Conservation (phyloP, 192 early-diverging fungal genomes). For the Gaertneriomyces semiglobifer region DNA sequence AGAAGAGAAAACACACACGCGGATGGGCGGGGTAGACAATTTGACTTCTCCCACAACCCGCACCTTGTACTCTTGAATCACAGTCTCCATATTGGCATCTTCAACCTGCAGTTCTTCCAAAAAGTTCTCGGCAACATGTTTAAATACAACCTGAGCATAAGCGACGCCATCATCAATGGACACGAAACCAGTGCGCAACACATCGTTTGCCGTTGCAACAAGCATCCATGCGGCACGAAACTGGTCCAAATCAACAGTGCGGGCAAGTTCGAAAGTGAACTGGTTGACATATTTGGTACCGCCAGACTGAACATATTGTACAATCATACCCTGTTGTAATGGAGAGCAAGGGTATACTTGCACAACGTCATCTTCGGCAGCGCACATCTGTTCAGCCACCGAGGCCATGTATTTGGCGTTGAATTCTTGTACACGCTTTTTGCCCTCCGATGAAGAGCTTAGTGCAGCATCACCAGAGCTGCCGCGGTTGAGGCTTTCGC, state of each 20-base stretch:
- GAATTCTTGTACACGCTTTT: not conserved
- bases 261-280: slow-evolving; percentile 8
- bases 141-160: slow-evolving; percentile 3
- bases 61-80: slow-evolving; percentile 8
- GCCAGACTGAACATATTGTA: not conserved
- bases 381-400: not conserved
- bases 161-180: slow-evolving; percentile 1
- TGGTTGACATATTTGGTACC: slow-evolving; percentile 8
- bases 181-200: slow-evolving; percentile 21
- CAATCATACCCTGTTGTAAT: slow-evolving; percentile 32
- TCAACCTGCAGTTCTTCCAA: not conserved
- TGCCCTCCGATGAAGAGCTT: not conserved
- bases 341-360: slow-evolving; percentile 22
- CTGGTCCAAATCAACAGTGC: not conserved
- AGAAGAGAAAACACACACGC: not conserved
- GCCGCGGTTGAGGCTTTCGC: too few species aligned
- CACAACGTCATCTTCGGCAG: not conserved
- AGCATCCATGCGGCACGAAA: slow-evolving; percentile 19
- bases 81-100: not conserved
- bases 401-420: not conserved
- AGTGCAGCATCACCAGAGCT: too few species aligned
- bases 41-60: not conserved
- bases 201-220: slow-evolving; percentile 9
- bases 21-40: slow-evolving; percentile 5
- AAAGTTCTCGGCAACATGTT: not conserved